These are phyloP conservation scores for Monilinia polystroma DNA, from an alignment of 2,329 filamentous ascomycete genomes.

Conservation along the genomic window DNA sequence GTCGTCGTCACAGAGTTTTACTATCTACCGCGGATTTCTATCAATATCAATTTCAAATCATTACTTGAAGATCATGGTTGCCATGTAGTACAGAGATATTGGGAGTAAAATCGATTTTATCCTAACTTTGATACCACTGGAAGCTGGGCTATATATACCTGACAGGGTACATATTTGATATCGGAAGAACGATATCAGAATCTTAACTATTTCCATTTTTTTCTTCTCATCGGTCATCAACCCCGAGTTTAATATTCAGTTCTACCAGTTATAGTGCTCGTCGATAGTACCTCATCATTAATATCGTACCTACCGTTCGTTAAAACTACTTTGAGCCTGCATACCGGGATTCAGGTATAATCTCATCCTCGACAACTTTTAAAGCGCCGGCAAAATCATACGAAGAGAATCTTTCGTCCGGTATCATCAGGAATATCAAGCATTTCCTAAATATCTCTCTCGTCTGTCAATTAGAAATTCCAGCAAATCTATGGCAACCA, in stretches of 20 bases:
- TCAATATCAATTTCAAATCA: slow-evolving; percentile 17
- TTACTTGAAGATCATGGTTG: slow-evolving; percentile 30
- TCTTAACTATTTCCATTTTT: not conserved
- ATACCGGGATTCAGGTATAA: not conserved
- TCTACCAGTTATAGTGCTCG: slow-evolving; percentile 9
- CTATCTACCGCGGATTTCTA: slow-evolving; percentile 30
- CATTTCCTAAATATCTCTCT: slow-evolving; percentile 11
- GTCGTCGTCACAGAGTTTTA: slow-evolving; percentile 2
- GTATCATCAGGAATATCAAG: slow-evolving; percentile 1
- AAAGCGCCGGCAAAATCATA: slow-evolving; percentile 17
- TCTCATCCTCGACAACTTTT: not conserved
- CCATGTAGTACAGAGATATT: slow-evolving; percentile 33
- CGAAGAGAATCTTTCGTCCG: not conserved
- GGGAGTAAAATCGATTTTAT: slow-evolving; percentile 29
- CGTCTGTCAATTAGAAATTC: not conserved
- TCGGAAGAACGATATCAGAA: not conserved
- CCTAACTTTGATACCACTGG: slow-evolving; percentile 26
- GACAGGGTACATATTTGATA: slow-evolving; percentile 6
- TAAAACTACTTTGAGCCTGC: slow-evolving; percentile 3
- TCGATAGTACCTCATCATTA: slow-evolving; percentile 5
- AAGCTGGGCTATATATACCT: not conserved
- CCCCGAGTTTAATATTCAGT: not conserved
- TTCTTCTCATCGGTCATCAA: not conserved
- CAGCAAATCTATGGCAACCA: slow-evolving; percentile 42
- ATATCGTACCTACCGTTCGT: not conserved